Conservation (phyloP, 371 early-diverging fungal genomes). For the Parasitella parasitica region DNA sequence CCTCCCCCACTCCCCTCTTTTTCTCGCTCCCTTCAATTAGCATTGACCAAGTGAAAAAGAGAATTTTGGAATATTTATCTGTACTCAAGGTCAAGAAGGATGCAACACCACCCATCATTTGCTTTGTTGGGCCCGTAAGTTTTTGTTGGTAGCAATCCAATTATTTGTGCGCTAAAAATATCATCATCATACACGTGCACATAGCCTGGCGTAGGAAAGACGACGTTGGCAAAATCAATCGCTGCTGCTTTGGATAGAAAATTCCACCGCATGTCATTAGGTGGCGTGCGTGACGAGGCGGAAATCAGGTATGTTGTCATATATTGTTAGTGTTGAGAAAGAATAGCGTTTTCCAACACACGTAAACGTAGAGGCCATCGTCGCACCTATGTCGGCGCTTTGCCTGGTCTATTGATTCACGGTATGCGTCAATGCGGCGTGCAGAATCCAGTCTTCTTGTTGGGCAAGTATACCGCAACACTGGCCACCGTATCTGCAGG, state of each 20-base stretch:
- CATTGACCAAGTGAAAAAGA: slow-evolving; percentile 77
- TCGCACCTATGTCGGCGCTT: slow-evolving; percentile 86
- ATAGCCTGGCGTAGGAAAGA: slow-evolving; percentile 82
- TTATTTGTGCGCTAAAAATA: no score
- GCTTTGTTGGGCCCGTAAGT: slow-evolving; percentile 68
- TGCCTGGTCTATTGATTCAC: slow-evolving; percentile 84
- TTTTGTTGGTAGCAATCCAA: no score
- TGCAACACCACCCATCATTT: slow-evolving; percentile 77
- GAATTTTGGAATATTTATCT: slow-evolving; percentile 82
- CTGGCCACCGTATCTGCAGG: no score
- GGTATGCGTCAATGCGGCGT: slow-evolving; percentile 73
- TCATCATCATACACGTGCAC: no score
- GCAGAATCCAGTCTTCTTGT: slow-evolving; percentile 79
- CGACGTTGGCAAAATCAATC: slow-evolving; percentile 76
- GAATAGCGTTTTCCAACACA: neutral
- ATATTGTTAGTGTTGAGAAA: neutral
- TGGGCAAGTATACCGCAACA: no score
- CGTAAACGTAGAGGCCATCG: slow-evolving; percentile 66
- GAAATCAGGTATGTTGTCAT: slow-evolving; percentile 68
- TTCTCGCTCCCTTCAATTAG: no score
- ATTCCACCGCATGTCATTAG: slow-evolving; percentile 82
- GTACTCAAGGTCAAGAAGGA: slow-evolving; percentile 75
- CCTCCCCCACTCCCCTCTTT: no score
- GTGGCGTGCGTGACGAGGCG: slow-evolving; percentile 88
- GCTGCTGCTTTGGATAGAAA: slow-evolving; percentile 77